phyloP scores from a whole-genome alignment of 371 early-diverging fungal species.

The Lichtheimia ramosa region DNA sequence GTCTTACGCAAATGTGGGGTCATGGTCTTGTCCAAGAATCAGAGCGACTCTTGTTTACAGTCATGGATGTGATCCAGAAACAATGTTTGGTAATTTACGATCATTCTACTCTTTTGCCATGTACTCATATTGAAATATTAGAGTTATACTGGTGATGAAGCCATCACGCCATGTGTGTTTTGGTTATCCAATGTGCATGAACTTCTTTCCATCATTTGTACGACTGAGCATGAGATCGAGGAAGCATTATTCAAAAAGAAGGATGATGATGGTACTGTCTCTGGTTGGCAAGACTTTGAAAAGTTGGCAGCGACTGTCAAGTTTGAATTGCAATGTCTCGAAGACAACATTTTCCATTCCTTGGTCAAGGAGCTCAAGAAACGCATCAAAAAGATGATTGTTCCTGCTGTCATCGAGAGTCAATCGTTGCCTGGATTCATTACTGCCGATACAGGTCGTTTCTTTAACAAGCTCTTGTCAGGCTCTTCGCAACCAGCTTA shows the following conservation, averaged over 20 bases:
- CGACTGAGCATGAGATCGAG: conserved; percentile 38
- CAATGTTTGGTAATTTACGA: conserved; percentile 53
- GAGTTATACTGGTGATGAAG: conserved; percentile 56
- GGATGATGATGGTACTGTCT: conserved; percentile 2
- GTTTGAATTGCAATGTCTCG: conserved; percentile 67
- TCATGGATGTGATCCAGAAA: conserved; percentile 83
- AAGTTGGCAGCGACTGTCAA: conserved; percentile 62
- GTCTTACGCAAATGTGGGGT: conserved; percentile 84
- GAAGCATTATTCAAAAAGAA: conserved; percentile 31
- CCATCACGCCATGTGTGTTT: conserved; percentile 70
- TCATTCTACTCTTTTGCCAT: not conserved
- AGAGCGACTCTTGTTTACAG: conserved; percentile 77
- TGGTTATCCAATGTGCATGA: conserved; percentile 97
- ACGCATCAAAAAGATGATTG: conserved; percentile 85
- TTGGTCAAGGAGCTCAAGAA: conserved; percentile 96
- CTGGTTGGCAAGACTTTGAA: conserved; percentile 45
- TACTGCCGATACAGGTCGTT: conserved; percentile 79
- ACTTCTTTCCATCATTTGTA: conserved; percentile 66
- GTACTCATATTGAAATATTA: conserved; percentile 1
- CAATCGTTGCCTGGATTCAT: conserved; percentile 90
- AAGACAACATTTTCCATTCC: conserved; percentile 69
- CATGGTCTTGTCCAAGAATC: conserved; percentile 80
- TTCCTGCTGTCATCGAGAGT: conserved; percentile 93
- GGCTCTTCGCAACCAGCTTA: conserved; percentile 72
- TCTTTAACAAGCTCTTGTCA: conserved; percentile 77